These are phyloP conservation scores for Aspergillus awamori DNA, from an alignment of 2,329 filamentous ascomycete genomes.

Conservation along the genomic window DNA sequence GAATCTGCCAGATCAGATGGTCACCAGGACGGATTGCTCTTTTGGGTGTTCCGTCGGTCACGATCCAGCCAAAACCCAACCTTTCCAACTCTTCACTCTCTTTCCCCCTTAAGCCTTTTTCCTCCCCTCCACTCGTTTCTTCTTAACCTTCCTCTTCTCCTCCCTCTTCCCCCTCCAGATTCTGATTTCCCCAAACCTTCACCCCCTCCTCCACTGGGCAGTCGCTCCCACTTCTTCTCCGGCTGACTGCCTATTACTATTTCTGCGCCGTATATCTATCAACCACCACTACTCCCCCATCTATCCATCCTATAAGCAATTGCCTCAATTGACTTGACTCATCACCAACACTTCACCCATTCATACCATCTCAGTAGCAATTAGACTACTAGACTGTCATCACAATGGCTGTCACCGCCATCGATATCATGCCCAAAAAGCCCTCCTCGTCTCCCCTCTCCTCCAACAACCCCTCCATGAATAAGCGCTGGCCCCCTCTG, in stretches of 20 bases:
- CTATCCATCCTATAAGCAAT: neutral
- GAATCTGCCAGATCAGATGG: constrained; percentile 28
- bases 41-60: constrained; percentile 22
- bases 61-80: neutral
- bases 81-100: neutral
- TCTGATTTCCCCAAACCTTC: neutral
- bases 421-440: constrained; percentile 21
- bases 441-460: constrained; percentile 26
- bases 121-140: neutral
- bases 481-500: constrained; percentile 40
- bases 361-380: neutral
- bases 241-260: neutral
- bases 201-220: neutral
- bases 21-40: constrained; percentile 24
- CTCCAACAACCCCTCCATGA: constrained; percentile 30
- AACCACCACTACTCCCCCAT: neutral
- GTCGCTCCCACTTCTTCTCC: constrained; percentile 2
- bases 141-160: neutral
- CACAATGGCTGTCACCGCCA: constrained; percentile 30
- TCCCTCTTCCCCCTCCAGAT: constrained; percentile 10
- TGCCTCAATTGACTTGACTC: neutral
- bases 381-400: constrained; percentile 5
- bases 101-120: constrained; percentile 8
- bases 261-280: too few species aligned
- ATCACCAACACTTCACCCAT: neutral